phyloP scores from a whole-genome alignment of 2,329 filamentous ascomycete species.

The Sclerotinia nivalis region DNA sequence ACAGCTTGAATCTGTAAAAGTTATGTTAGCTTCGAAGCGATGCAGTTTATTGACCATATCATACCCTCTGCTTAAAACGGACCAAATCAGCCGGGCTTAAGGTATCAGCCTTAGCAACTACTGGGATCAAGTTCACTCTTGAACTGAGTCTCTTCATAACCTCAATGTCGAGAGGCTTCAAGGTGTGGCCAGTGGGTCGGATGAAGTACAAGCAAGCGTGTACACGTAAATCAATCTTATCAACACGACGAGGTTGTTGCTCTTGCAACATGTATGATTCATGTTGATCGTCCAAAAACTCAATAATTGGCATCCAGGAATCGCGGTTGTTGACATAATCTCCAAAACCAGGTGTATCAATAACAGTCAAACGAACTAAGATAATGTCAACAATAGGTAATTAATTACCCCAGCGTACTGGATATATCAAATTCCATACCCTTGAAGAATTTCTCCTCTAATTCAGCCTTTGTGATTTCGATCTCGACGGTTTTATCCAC shows the following conservation, averaged over 20 bases:
- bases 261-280: slow-evolving; percentile 99
- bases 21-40: slow-evolving; percentile 37
- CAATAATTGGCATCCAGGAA: slow-evolving; percentile 99
- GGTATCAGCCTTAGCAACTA: slow-evolving; percentile 98
- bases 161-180: slow-evolving; percentile 98
- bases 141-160: slow-evolving; percentile 99
- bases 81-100: slow-evolving; percentile 88
- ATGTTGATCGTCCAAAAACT: slow-evolving; percentile 99
- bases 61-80: slow-evolving; percentile 92
- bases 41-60: slow-evolving; percentile 40
- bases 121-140: slow-evolving; percentile 96
- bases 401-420: not conserved
- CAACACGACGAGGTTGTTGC: slow-evolving; percentile 94
- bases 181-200: slow-evolving; percentile 93
- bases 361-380: slow-evolving; percentile 93
- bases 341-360: slow-evolving; percentile 97
- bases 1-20: slow-evolving; percentile 77
- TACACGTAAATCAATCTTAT: slow-evolving; percentile 99
- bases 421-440: slow-evolving; percentile 55
- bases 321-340: slow-evolving; percentile 99
- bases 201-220: slow-evolving; percentile 99
- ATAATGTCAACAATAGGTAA: slow-evolving; percentile 30
- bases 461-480: slow-evolving; percentile 98
- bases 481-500: slow-evolving; percentile 99
- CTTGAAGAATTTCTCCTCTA: slow-evolving; percentile 99